Base-by-base conservation (phyloP, 2,329 filamentous ascomycete species). In the Zymoseptoria crescenta region DNA sequence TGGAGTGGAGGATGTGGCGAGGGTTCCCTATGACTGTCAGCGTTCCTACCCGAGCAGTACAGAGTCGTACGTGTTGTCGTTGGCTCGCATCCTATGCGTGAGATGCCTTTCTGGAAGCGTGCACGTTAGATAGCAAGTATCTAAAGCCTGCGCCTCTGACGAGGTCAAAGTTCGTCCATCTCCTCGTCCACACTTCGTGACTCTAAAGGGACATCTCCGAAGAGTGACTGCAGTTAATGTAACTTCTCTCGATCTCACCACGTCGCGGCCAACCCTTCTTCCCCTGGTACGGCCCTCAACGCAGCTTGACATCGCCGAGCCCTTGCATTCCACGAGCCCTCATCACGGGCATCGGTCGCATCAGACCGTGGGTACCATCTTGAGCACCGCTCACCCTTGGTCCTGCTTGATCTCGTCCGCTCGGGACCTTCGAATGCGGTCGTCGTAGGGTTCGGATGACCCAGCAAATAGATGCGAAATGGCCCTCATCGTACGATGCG, bases 211-310 rank as follows among this genome's bases (percentile, higher is more conserved):
- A 63, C 28, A 20, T 52, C n/a, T 59, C 55, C 48, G 67, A 65
- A n/a, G 65, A 68, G 64, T 61, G 66, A 64, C 63, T 67, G 52
- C 58, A 62, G 64, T 61, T 61, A 65, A 54, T 62, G 50, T n/a
- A 52, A 29, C 24, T 27, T 57, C 49, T 28, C 41, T 53, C 57
- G 49, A 35, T 49, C 49, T 51, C 54, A 29, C 35, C 53, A 24
- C 13, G 24, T 24, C 51, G 20, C 20, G 10, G 49, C 49, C 24
- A 51, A 19, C 24, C 21, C 9, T 35, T 21, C 27, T 13, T 41
- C n/a, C 10, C 19, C 48, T 8, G 16, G 24, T 48, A 35, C 13
- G 19, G 4, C 51, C 35, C 27, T 28, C 24, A n/a, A 56, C 19
- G 16, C 16, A 20, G 20, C 48, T 29, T 24, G 16, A 45, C 35